phyloP scores from a whole-genome alignment of 441 rosid species.

The Erodium texanum region DNA sequence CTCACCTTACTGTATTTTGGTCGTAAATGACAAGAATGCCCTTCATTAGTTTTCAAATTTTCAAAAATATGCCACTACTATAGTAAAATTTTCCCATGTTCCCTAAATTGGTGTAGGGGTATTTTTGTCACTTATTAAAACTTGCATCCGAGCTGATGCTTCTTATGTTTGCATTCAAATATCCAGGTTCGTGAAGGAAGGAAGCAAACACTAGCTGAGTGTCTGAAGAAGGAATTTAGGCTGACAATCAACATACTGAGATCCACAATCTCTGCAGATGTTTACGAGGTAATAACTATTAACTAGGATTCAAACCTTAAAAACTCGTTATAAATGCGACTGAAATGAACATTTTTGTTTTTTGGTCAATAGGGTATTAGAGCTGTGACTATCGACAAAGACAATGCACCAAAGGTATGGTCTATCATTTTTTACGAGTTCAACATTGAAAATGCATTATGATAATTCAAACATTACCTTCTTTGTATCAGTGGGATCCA shows the following conservation, averaged over 20 bases:
- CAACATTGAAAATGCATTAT: background rate
- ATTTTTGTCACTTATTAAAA: too few relatives aligned
- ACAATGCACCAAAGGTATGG: slow-evolving; percentile 77
- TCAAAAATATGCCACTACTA: too few relatives aligned
- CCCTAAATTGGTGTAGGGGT: too few relatives aligned
- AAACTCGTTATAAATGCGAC: background rate
- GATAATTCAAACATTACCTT: background rate
- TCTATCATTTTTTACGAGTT: too few relatives aligned
- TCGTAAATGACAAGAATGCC: too few relatives aligned
- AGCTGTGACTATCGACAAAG: slow-evolving; percentile 82
- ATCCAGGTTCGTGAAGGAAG: slow-evolving; percentile 80
- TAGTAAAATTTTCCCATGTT: too few relatives aligned
- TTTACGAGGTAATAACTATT: slow-evolving; percentile 60
- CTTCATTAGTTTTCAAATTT: too few relatives aligned
- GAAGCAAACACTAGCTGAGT: slow-evolving; percentile 49
- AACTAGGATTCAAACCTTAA: background rate
- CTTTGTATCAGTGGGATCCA: slow-evolving; percentile 63
- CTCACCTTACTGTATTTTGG: too few relatives aligned
- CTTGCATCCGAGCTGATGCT: background rate
- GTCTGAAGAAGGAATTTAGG: slow-evolving; percentile 79
- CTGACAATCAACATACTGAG: slow-evolving; percentile 60
- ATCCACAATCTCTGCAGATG: slow-evolving; percentile 53
- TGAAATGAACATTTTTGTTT: slow-evolving; percentile 5
- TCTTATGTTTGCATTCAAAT: background rate
- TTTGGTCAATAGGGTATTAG: slow-evolving; percentile 57